Base-by-base conservation (phyloP, 2,329 filamentous ascomycete genomes). In the Penicillium sp. region DNA sequence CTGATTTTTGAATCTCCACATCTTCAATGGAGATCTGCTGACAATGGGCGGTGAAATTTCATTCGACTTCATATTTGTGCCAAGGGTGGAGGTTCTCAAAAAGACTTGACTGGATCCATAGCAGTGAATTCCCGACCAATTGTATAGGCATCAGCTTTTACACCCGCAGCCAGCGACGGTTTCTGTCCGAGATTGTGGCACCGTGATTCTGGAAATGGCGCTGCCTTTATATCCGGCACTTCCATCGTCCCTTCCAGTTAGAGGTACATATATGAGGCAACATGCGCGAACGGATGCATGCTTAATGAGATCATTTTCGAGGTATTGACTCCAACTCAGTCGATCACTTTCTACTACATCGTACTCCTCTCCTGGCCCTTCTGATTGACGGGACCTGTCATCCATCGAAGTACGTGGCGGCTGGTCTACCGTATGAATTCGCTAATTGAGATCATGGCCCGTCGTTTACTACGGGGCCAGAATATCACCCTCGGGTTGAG, bases 401-500 rank as follows among this genome's bases (percentile, higher is more conserved):
- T 27, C n/a, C 8, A 27, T n/a, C 40, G 10, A 27, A 31, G 28
- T 27, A 22, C 3, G 19, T 38, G 9, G 18, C 22, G n/a, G 19
- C 39, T 29, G 34, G 28, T 42, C 40, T 40, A 33, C 38, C 60
- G 54, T 52, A 50, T 64, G 42, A 30, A 56, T 4, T 43, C 56
- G 0, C 10, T 54, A 11, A 31, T 63, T 37, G 62, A 65, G 25
- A 48, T 59, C 39, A 65, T 69, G 63, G 59, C 56, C 18, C 62
- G 63, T 29, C 62, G 58, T 13, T 48, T 66, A 18, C 54, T 65
- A 30, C 60, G 52, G 33, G 59, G 58, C 16, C 64, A 65, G 27
- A 58, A 57, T 39, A 29, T 60, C 34, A 62, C 63, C 29, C 52
- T 68, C 22, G 65, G 65, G 13, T 35, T 69, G 30, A 68, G 65